Conservation (phyloP, 164 flowering plant genomes). For the Houttuynia cordata region DNA sequence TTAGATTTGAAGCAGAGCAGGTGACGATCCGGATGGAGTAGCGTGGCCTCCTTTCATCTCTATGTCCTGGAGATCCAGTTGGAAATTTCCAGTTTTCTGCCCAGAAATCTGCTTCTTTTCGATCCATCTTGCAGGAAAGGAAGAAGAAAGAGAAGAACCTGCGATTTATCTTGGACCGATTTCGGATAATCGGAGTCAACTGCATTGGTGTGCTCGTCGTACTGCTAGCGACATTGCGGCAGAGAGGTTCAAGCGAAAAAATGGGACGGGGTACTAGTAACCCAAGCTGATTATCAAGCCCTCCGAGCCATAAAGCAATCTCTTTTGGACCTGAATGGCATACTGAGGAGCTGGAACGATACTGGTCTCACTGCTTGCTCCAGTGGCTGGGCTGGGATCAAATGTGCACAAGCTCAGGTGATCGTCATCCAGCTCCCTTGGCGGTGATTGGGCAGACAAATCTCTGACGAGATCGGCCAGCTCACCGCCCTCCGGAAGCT, state of each 20-base stretch:
- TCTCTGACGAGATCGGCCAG: constrained; percentile 61
- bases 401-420: constrained; percentile 65
- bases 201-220: not conserved
- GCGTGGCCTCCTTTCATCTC: too few relatives aligned
- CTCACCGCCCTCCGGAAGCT: constrained; percentile 54
- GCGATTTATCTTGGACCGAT: too few relatives aligned
- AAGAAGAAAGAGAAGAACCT: too few relatives aligned
- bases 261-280: constrained; percentile 46
- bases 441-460: constrained; percentile 60
- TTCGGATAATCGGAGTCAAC: not conserved
- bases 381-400: constrained; percentile 80
- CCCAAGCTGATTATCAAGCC: constrained; percentile 45
- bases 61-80: too few relatives aligned
- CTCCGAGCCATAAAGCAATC: constrained; percentile 52
- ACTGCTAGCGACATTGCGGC: not conserved
- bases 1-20: too few relatives aligned
- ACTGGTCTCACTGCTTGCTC: constrained; percentile 57
- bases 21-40: too few relatives aligned
- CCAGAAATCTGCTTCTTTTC: too few relatives aligned
- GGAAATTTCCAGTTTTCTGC: too few relatives aligned
- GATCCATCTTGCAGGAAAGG: too few relatives aligned
- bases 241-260: not conserved
- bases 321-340: constrained; percentile 36
- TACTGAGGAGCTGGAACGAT: constrained; percentile 67
- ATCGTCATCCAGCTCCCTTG: constrained; percentile 84